These are phyloP conservation scores for Sugiyamaella lignohabitans DNA, from an alignment of 805 yeast genomes.

Conservation along the genomic window DNA sequence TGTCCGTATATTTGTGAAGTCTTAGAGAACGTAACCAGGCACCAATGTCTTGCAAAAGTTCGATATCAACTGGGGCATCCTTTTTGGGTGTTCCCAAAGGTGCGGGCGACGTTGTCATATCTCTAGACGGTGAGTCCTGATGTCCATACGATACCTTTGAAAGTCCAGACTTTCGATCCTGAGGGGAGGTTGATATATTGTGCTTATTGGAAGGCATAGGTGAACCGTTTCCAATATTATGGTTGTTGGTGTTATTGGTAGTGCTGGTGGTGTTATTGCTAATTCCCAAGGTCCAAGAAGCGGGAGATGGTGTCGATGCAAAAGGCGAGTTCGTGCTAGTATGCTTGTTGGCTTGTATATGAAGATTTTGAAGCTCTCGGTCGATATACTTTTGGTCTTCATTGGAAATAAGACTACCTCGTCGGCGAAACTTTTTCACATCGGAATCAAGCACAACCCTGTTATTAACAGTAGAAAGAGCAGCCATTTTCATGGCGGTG, in stretches of 20 bases:
- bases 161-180: slow-evolving; percentile 13
- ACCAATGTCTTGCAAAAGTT: slow-evolving; percentile 65
- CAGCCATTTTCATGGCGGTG: slow-evolving; percentile 56
- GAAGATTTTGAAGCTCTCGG: slow-evolving; percentile 14
- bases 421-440: slow-evolving; percentile 26
- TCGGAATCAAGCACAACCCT: slow-evolving; percentile 40
- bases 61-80: slow-evolving; percentile 30
- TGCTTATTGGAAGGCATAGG: background rate
- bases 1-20: slow-evolving; percentile 89
- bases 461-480: slow-evolving; percentile 49
- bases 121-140: slow-evolving; percentile 3
- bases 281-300: slow-evolving; percentile 3
- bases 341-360: slow-evolving; percentile 4
- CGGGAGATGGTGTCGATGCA: slow-evolving; percentile 1
- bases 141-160: slow-evolving; percentile 11
- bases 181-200: slow-evolving; percentile 8
- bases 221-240: background rate
- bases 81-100: slow-evolving; percentile 34
- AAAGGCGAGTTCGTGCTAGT: background rate
- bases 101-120: slow-evolving; percentile 31
- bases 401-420: slow-evolving; percentile 11
- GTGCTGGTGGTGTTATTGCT: background rate
- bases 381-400: slow-evolving; percentile 16
- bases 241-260: background rate
- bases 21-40: slow-evolving; percentile 87